Base-by-base conservation (phyloP, 2,329 filamentous ascomycete species). In the Penicillium sp. region DNA sequence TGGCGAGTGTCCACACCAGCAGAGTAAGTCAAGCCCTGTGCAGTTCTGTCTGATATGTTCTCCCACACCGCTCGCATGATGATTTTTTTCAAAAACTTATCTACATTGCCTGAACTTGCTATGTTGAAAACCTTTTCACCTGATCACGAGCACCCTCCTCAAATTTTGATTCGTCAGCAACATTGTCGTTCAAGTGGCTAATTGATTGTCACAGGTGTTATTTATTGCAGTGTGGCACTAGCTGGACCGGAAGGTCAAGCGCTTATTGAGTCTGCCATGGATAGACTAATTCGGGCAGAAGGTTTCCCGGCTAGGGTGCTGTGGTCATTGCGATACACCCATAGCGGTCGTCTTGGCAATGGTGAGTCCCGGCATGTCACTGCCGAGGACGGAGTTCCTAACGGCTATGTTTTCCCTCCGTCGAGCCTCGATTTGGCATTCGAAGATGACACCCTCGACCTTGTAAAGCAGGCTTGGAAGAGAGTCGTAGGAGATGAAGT, bases 31-130 rank as follows among this genome's bases (percentile, higher is more conserved):
- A 23, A 61, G 42, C 58, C 12, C 2, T 27, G 6, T 60, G 45
- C 57, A n/a, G 54, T 46, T 60, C 42, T 58, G 58, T 62, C 40
- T 38, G 38, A 60, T 59, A 59, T 40, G 37, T 15, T 59, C 60
- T 56, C 40, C 42, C 17, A 8, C 53, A 50, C 67, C 69, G 69
- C 73, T 82, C 83, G 82, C 72, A 89, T 92, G 93, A 97, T 97
- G 93, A 96, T 82, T 67, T 77, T 77, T 84, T 78, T 76, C 55
- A 64, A 71, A 64, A 95, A 94, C 93, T 97, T 97, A 97, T 97
- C 93, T 97, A 97, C 93, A 97, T 97, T 97, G 92, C 90, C 93
- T 93, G 93, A 74, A 96, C 89, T 79, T 80, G 76, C 83, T 84
- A 89, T 96, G 93, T 95, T 87, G 92, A 94, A 84, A 84, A 82